These are phyloP conservation scores for Nicotiana paniculata DNA, from an alignment of 257 asterid genomes.

Conservation along the genomic window DNA sequence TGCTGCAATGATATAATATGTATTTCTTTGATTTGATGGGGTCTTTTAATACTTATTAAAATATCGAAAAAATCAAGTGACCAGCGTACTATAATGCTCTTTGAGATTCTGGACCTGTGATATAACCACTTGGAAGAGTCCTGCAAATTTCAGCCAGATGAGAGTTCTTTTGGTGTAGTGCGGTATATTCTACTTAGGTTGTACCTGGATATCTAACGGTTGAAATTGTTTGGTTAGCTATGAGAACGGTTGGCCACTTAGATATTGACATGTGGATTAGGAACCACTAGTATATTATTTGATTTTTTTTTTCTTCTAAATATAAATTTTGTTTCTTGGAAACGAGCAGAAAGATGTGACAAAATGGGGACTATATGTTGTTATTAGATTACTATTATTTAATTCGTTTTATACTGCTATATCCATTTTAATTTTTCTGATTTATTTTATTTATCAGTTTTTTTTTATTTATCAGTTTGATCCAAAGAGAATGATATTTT, in stretches of 20 bases:
- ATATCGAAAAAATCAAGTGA: not conserved
- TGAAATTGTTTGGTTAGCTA: not conserved
- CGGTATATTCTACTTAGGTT: not conserved
- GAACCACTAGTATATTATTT: not conserved
- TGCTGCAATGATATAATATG: not conserved
- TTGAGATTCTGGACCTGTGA: slow-evolving; percentile 11
- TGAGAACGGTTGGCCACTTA: not conserved
- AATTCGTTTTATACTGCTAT: not conserved
- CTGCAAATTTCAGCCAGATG: slow-evolving; percentile 28
- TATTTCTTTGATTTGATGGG: not conserved
- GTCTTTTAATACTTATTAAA: not conserved
- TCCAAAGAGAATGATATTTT: too few species aligned
- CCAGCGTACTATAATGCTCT: not conserved
- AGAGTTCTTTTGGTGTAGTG: not conserved
- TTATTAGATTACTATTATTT: not conserved
- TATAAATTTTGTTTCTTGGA: not conserved
- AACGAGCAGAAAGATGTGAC: not conserved
- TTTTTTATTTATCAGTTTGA: too few species aligned
- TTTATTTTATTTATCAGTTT: too few species aligned
- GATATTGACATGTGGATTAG: not conserved
- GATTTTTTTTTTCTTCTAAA: not conserved
- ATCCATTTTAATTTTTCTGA: too few species aligned
- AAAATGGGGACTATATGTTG: not conserved
- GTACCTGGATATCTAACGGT: slow-evolving; percentile 4
- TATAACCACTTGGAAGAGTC: slow-evolving; percentile 3